Base-by-base conservation (phyloP, 129 eudicot genomes). In the Solidago caesia region DNA sequence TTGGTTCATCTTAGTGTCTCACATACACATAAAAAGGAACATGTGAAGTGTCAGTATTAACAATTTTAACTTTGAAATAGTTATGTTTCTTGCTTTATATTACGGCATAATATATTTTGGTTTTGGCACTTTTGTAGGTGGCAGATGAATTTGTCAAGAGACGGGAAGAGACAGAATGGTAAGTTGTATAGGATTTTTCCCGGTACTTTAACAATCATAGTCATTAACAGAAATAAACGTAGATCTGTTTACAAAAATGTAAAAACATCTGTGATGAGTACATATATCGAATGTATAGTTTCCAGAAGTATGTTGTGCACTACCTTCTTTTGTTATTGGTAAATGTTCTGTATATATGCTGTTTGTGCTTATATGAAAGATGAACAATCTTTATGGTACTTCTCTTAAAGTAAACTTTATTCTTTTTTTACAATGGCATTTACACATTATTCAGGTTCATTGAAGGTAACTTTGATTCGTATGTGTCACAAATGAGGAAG, bases 141-240 rank as follows among this genome's bases (percentile, higher is more conserved):
- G 99, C 97, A 2, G 87, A 91, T 84, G 99, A 94, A 78, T 91
- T 94, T 77, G 78, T 91, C 75, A 88, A 82, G 76, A 91, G 99
- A 70, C 84, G 97, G 51, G 70, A 88, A 81, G 99, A 94, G 76
- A 94, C 99, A 2, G 99, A 94, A 83, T 94, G 99, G 99, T 90
- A 55, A 79, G 90, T 62, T 49, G 45, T 55, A 27, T 51, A 9
- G 41, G 45, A 25, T 60, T 69, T n/a, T 59, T 55, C 13, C 29
- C 43, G 53, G 39, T 69, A 16, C 4, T 5, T 61, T 27, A 8
- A 8, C 7, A 11, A 29, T 61, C 16, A 61, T 61, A 2, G 14
- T 29, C 67, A 61, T 52, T 21, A 15, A 2, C 6, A 4, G n/a
- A 4, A 52, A 13, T n/a, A 11, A 11, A 52, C 13, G 15, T 7